These are phyloP conservation scores for Terana coerulea DNA, from an alignment of 768 basidiomycete genomes.

Conservation along the genomic window DNA sequence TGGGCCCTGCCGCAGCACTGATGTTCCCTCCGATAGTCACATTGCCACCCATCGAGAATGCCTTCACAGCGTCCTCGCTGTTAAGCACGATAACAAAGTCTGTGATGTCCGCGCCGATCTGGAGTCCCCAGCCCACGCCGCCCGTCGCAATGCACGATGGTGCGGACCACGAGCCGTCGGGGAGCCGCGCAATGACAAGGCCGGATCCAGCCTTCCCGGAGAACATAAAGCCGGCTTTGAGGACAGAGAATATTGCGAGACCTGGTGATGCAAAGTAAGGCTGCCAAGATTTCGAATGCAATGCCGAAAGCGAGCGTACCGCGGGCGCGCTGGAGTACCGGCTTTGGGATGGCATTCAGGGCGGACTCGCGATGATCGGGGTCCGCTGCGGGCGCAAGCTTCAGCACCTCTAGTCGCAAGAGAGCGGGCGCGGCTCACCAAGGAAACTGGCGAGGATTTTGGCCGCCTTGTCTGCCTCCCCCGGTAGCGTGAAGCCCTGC, in stretches of 20 bases:
- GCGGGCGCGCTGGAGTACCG: conserved; percentile 83
- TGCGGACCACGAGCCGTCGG: conserved; percentile 95
- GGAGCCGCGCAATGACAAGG: conserved; percentile 85
- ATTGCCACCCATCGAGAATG: conserved; percentile 95
- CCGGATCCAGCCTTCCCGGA: conserved; percentile 94
- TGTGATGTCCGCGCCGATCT: conserved; percentile 92
- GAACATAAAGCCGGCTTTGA: conserved; percentile 94
- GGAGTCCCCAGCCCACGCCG: conserved; percentile 91
- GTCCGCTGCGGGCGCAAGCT: conserved; percentile 41
- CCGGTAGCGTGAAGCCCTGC: conserved; percentile 84
- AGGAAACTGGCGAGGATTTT: conserved; percentile 88
- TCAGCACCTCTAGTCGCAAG: not conserved
- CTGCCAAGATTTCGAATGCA: not conserved
- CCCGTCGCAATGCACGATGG: conserved; percentile 97
- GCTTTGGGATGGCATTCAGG: conserved; percentile 91
- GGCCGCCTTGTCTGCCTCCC: conserved; percentile 92
- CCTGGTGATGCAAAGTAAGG: conserved; percentile 45
- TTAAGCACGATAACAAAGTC: conserved; percentile 98
- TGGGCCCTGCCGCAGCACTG: conserved; percentile 83
- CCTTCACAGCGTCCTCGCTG: conserved; percentile 91
- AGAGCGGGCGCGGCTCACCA: conserved; percentile 43
- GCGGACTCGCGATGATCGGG: conserved; percentile 86
- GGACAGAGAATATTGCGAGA: conserved; percentile 90
- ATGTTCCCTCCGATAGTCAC: conserved; percentile 92
- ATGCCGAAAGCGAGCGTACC: conserved; percentile 42